Conservation (phyloP, 306 rosid species). For the Canavalia ensiformis region DNA sequence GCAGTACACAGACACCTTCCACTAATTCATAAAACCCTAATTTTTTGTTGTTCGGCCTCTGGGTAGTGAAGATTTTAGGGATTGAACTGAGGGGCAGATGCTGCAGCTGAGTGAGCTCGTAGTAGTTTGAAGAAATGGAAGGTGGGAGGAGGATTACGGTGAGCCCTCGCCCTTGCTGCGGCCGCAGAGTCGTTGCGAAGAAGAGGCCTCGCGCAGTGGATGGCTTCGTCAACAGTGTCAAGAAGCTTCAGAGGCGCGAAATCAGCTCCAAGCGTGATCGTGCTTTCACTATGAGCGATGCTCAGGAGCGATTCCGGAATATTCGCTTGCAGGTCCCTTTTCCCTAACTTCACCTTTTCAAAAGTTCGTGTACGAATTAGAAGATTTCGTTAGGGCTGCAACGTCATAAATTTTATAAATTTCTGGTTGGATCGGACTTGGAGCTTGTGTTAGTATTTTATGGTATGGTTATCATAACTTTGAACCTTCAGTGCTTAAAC, state of each 20-base stretch:
- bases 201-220: conserved; percentile 62
- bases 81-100: conserved; percentile 1
- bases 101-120: background rate
- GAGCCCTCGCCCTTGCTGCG: conserved; percentile 70
- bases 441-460: background rate
- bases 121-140: conserved; percentile 49
- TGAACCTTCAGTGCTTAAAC: background rate
- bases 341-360: background rate
- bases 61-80: conserved; percentile 16
- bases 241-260: conserved; percentile 74
- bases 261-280: conserved; percentile 73
- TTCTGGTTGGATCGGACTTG: conserved; percentile 16
- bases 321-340: conserved; percentile 64
- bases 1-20: background rate
- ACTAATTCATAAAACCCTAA: conserved; percentile 44
- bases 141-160: conserved; percentile 69
- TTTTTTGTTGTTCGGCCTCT: background rate
- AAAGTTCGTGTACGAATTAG: background rate
- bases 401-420: background rate
- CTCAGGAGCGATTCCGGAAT: conserved; percentile 70
- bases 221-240: conserved; percentile 70
- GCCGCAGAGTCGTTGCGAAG: conserved; percentile 63
- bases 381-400: conserved; percentile 29
- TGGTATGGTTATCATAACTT: background rate
- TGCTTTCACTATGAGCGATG: conserved; percentile 69